Base-by-base conservation (phyloP, 2,329 filamentous ascomycete genomes). In the Colletotrichum shisoi region DNA sequence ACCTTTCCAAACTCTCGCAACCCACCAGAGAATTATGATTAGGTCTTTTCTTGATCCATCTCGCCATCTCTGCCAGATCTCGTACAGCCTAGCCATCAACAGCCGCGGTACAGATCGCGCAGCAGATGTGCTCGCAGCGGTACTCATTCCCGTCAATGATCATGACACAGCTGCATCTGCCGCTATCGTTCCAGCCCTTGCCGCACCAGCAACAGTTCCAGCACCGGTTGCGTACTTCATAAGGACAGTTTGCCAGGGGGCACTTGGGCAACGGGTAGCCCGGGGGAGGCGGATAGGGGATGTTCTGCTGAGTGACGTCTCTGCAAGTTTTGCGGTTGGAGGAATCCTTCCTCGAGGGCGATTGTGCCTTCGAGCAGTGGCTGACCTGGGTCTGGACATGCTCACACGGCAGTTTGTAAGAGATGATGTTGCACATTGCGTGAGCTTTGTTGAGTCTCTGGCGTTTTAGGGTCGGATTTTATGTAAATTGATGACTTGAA, bases 121-220 rank as follows among this genome's bases (percentile, higher is more conserved):
- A 85, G 75, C 84, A 85, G 45, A 86, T 83, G 70, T 85, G 84
- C 73, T 84, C 83, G 71, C 84, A 86, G 62, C 78, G 79, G 64
- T 83, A 82, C 69, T 79, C 74, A 63, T 78, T 80, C 19, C 82
- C 81, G 48, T 84, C 81, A 54, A 82, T 79, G 62, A 85, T 80
- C 83, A 85, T 85, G 73, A 84, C 75, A 72, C 82, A 84, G 70
- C 79, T 79, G 74, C 83, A 85, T 31, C 83, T 79, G 4, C 83
- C 83, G 31, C 76, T 75, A 51, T 78, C 77, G 71, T 86, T 85
- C 78, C 81, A 81, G n/a, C 77, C 76, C 71, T 85, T 84, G 34
- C 83, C 83, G 65, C 83, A 85, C 83, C 82, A 85, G 74, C 83
- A 85, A 74, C 83, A 85, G 74, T 84, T 83, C 84, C 84, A 86